phyloP scores from a whole-genome alignment of 2,329 filamentous ascomycete genomes.

The Fusarium torreyae region DNA sequence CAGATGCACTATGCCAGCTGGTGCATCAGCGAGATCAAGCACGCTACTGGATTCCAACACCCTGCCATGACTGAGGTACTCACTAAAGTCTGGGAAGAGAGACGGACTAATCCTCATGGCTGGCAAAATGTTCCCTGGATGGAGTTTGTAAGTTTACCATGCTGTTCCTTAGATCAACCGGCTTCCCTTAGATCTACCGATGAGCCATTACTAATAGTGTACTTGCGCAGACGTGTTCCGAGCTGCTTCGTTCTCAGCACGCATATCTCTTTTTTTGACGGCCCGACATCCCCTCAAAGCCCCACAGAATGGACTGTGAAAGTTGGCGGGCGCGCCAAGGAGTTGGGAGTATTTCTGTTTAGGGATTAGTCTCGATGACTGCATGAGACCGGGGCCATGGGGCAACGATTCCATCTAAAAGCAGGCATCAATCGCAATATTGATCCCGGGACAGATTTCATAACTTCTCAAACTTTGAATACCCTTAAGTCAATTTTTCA shows the following conservation, averaged over 20 bases:
- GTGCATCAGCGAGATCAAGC: slow-evolving; percentile 47
- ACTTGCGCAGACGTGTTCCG: slow-evolving; percentile 32
- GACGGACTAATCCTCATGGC: slow-evolving; percentile 29
- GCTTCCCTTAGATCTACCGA: too few relatives aligned
- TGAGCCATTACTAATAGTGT: neutral
- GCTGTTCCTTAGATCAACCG: too few relatives aligned
- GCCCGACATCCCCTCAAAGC: neutral
- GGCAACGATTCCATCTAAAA: neutral
- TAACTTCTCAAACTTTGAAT: rapidly evolving
- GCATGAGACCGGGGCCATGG: neutral
- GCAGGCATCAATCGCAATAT: rapidly evolving
- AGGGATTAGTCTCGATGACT: slow-evolving; percentile 17
- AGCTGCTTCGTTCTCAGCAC: slow-evolving; percentile 31
- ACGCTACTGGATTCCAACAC: slow-evolving; percentile 47
- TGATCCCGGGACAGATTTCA: rapidly evolving
- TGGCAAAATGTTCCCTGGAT: slow-evolving; percentile 49
- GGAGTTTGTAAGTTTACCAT: slow-evolving; percentile 47
- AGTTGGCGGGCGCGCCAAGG: neutral
- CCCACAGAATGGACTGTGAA: neutral
- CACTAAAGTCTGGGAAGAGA: slow-evolving; percentile 46
- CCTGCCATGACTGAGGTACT: slow-evolving; percentile 47
- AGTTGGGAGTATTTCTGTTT: slow-evolving; percentile 29
- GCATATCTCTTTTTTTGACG: slow-evolving; percentile 43
- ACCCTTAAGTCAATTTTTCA: rapidly evolving
- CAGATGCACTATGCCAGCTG: slow-evolving; percentile 48